phyloP scores from a whole-genome alignment of 1,139 yeast genomes.

The Blastobotrys elegans region DNA sequence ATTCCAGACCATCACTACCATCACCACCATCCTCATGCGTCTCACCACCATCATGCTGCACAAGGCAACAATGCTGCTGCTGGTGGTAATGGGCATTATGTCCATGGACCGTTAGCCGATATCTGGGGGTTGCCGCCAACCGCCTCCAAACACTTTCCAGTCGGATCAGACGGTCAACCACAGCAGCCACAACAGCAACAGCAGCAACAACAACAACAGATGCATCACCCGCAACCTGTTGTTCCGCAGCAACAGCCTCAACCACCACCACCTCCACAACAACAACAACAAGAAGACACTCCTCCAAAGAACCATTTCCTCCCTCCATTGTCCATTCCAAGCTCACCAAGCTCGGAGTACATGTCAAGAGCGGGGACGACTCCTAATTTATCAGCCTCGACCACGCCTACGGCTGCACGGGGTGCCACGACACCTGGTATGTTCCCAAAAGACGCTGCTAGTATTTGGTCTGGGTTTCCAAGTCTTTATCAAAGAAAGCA shows the following conservation, averaged over 20 bases:
- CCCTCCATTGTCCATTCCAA: slow-evolving; percentile 15
- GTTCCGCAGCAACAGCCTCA: background rate
- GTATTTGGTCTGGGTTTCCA: slow-evolving; percentile 17
- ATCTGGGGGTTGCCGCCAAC: slow-evolving; percentile 28
- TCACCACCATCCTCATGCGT: background rate
- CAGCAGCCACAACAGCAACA: background rate
- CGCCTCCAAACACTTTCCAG: slow-evolving; percentile 16
- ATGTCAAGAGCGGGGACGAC: slow-evolving; percentile 6
- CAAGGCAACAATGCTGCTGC: too few species aligned
- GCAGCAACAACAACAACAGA: background rate
- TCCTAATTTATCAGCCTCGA: slow-evolving; percentile 17
- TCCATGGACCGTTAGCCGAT: slow-evolving; percentile 25
- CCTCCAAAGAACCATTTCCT: slow-evolving; percentile 12
- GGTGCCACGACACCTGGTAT: slow-evolving; percentile 7
- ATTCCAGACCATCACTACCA: slow-evolving; percentile 18
- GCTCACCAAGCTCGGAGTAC: slow-evolving; percentile 12
- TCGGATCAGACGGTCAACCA: slow-evolving; percentile 1
- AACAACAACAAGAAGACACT: background rate
- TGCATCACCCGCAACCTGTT: background rate
- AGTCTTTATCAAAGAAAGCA: slow-evolving; percentile 13
- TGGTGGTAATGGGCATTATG: background rate
- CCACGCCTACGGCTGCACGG: slow-evolving; percentile 13
- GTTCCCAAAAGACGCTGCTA: slow-evolving; percentile 14
- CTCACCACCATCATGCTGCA: background rate
- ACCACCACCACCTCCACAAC: background rate